Percentiles rank a stretch among this genome's conserved stretches.
phyloP scores from a whole-genome alignment of 768 basidiomycete genomes.

The Steccherinum ochraceum region DNA sequence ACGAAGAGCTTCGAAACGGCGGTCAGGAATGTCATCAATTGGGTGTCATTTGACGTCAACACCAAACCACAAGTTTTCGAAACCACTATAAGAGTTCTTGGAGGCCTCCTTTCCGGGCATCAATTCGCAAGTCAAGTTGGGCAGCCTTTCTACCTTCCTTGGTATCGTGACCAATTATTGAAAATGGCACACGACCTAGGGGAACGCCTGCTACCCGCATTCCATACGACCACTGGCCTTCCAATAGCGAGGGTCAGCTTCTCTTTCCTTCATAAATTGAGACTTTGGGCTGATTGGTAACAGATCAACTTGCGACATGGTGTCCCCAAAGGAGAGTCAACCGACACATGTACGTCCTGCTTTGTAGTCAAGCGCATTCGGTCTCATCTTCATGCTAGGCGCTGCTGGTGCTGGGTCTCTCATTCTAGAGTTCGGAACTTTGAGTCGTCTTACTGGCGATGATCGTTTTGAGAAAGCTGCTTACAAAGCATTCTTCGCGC shows the following conservation, averaged over 20 bases:
- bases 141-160: constrained; percentile 69
- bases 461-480: constrained; percentile 87
- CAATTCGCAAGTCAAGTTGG: constrained; percentile 64
- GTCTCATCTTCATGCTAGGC: constrained; percentile 37
- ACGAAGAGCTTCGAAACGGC: constrained; percentile 76
- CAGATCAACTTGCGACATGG: constrained; percentile 85
- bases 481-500: constrained; percentile 81
- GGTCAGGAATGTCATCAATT: constrained; percentile 71
- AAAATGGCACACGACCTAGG: constrained; percentile 84
- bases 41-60: constrained; percentile 89
- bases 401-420: constrained; percentile 91
- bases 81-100: constrained; percentile 90
- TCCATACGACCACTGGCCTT: constrained; percentile 84
- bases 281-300: constrained; percentile 10
- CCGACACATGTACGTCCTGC: constrained; percentile 71
- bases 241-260: constrained; percentile 78
- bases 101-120: constrained; percentile 83
- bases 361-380: not conserved
- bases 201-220: constrained; percentile 81
- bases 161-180: constrained; percentile 81
- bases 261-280: not conserved
- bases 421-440: constrained; percentile 89
- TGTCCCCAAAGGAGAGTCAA: constrained; percentile 64
- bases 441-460: constrained; percentile 88
- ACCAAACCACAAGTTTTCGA: constrained; percentile 99